Conservation (phyloP, 169 alveolate genomes). For the Ichthyophthirius multifiliis region DNA sequence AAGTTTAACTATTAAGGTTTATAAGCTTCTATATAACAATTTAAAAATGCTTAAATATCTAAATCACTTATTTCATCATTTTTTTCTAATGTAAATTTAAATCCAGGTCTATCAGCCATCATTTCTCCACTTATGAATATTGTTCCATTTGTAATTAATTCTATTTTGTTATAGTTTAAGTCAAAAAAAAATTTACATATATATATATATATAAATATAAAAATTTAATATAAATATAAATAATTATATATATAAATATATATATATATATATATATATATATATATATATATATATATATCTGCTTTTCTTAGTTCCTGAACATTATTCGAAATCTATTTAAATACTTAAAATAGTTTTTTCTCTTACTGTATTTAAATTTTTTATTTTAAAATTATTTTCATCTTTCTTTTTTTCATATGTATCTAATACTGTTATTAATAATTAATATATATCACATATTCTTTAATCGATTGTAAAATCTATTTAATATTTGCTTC, state of each 20-base stretch:
- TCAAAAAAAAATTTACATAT: neutral
- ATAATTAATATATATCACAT: slow-evolving; percentile 48
- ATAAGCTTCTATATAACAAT: slow-evolving; percentile 57
- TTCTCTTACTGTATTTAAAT: slow-evolving; percentile 33
- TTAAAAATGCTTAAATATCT: slow-evolving; percentile 55
- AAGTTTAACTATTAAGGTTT: slow-evolving; percentile 26
- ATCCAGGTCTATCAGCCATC: slow-evolving; percentile 47
- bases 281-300: neutral
- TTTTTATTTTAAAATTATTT: slow-evolving; percentile 25
- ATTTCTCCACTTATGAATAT: slow-evolving; percentile 63
- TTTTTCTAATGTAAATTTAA: slow-evolving; percentile 56
- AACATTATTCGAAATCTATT: slow-evolving; percentile 54
- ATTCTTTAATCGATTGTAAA: slow-evolving; percentile 54
- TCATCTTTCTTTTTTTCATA: slow-evolving; percentile 22
- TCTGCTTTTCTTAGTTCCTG: slow-evolving; percentile 24
- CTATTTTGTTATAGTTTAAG: too few species aligned
- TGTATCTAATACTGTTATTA: slow-evolving; percentile 26
- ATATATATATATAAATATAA: neutral
- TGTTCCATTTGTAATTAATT: slow-evolving; percentile 48
- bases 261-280: too few species aligned
- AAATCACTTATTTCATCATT: slow-evolving; percentile 42
- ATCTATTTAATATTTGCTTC: slow-evolving; percentile 57
- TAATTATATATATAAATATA: too few species aligned
- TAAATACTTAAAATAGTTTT: slow-evolving; percentile 36
- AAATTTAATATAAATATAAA: neutral